Evolutionary conservation across 805 yeast genomes (phyloP), one percentile per base, ranked within the genome.

Genomic region (Lipomyces orientalis): DNA sequence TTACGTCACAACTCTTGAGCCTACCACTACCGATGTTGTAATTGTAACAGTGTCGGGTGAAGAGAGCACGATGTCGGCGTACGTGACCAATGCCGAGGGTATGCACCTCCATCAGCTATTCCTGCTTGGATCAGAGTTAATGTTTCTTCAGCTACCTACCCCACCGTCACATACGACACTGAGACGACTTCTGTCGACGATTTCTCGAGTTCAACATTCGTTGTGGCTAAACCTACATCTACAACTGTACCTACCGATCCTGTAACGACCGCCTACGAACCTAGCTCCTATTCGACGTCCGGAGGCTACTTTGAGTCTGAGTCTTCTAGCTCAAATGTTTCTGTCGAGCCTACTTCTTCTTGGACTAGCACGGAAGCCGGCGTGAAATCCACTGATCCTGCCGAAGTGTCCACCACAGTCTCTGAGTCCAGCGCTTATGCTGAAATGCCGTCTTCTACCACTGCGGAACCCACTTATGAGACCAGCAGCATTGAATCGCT

Each of bases 331-430:
- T 73, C 69, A 16, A 63, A 73, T 2, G 66, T 77, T 3, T 66
- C 76, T 4, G 33, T 77, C 19, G 58, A 78, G 33, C 70, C 79
- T 10, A 54, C 79, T 34, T 66, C 78, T 51, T 64, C 75, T n/a
- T 65, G 79, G 12, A 66, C 79, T 7, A 64, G n/a, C 49, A 10
- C 9, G 9, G 49, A 43, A n/a, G 22, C 49, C 49, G 22, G 22
- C 6, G 49, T 68, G 12, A 59, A 71, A 54, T 64, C 75, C 25
- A 64, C 73, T 25, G 69, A 74, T 56, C 62, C 73, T 35, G 66
- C 75, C 12, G 62, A 72, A 43, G 61, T 67, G 12, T 59, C 77
- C 9, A 12, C 75, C 10, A 57, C 69, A 16, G 29, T 31, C n/a
- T 29, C 22, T 1, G 33, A 12, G 43, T 37, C 43, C 14, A 37